phyloP scores from a whole-genome alignment of 2,329 filamentous ascomycete species.

The Drechslera avenae region DNA sequence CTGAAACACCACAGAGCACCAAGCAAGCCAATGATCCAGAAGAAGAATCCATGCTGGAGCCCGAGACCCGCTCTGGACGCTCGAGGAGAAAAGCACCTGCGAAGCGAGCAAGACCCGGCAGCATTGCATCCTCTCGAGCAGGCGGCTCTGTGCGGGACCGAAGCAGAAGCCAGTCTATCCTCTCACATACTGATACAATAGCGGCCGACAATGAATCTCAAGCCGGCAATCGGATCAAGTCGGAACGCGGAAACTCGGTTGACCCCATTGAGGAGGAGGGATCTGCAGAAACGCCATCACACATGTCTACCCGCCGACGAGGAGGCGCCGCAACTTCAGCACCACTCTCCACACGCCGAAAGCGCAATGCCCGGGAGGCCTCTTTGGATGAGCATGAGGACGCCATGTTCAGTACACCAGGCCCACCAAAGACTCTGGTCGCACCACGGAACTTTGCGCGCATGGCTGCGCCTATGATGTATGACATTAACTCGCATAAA shows the following conservation, averaged over 20 bases:
- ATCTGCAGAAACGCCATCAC: slow-evolving; percentile 32
- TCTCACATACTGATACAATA: slow-evolving; percentile 52
- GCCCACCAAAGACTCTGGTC: slow-evolving; percentile 43
- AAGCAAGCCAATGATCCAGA: slow-evolving; percentile 22
- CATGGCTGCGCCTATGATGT: slow-evolving; percentile 56
- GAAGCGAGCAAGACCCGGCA: slow-evolving; percentile 44
- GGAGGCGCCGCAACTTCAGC: slow-evolving; percentile 22
- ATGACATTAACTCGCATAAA: slow-evolving; percentile 58
- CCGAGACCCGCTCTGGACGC: slow-evolving; percentile 37
- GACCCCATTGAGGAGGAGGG: slow-evolving; percentile 48
- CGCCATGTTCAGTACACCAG: slow-evolving; percentile 29
- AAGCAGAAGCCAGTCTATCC: slow-evolving; percentile 56
- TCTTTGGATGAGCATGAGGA: slow-evolving; percentile 42
- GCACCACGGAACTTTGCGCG: slow-evolving; percentile 57
- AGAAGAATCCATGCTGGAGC: slow-evolving; percentile 33
- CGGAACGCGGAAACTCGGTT: slow-evolving; percentile 54
- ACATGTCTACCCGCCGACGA: slow-evolving; percentile 41
- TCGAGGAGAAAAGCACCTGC: slow-evolving; percentile 38
- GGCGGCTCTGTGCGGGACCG: slow-evolving; percentile 52
- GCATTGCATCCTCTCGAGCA: slow-evolving; percentile 54
- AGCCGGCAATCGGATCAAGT: slow-evolving; percentile 51
- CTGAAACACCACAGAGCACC: slow-evolving; percentile 21
- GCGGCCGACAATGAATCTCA: slow-evolving; percentile 49
- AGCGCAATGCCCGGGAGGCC: slow-evolving; percentile 45
- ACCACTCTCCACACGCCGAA: slow-evolving; percentile 49